Conservation (phyloP, 1,284 basidiomycete species). For the Trichosporon faecale region DNA sequence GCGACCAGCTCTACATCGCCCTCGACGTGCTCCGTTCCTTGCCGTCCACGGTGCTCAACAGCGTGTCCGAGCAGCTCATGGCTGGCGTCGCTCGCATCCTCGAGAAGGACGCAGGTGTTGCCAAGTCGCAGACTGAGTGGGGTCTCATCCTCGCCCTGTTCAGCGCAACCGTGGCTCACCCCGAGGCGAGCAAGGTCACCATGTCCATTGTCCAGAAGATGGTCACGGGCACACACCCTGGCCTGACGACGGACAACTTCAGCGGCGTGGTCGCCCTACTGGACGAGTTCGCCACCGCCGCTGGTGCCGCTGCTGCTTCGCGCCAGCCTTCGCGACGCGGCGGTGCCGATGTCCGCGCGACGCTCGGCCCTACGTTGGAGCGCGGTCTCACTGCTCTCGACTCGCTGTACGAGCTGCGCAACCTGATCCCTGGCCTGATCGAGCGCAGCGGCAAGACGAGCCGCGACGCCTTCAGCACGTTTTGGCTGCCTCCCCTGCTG, state of each 20-base stretch:
- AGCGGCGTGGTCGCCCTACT: conserved; percentile 73
- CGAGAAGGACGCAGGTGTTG: conserved; percentile 67
- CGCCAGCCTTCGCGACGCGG: conserved; percentile 50
- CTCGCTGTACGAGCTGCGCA: conserved; percentile 69
- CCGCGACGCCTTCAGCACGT: conserved; percentile 67
- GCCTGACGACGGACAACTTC: conserved; percentile 75
- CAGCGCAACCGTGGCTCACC: conserved; percentile 75
- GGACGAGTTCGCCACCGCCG: conserved; percentile 79
- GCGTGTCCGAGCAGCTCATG: conserved; percentile 86
- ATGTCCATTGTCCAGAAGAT: conserved; percentile 71
- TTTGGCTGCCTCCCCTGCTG: conserved; percentile 73
- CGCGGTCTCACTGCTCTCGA: conserved; percentile 80
- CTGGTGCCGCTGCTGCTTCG: conserved; percentile 61
- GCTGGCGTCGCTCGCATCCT: conserved; percentile 77
- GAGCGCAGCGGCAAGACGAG: conserved; percentile 51
- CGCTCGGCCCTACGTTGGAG: conserved; percentile 65
- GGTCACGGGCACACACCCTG: conserved; percentile 54
- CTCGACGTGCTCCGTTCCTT: conserved; percentile 83
- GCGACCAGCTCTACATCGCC: conserved; percentile 90
- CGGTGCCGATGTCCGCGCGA: conserved; percentile 30
- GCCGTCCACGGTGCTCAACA: conserved; percentile 70
- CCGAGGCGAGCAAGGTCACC: conserved; percentile 80
- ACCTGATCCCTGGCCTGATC: conserved; percentile 60
- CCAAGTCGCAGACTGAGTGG: conserved; percentile 92
- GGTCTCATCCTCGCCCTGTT: conserved; percentile 87